Evolutionary conservation across 331 rosid species (phyloP), one percentile per base, ranked within the genome.

Genomic region (Malus hybrid): DNA sequence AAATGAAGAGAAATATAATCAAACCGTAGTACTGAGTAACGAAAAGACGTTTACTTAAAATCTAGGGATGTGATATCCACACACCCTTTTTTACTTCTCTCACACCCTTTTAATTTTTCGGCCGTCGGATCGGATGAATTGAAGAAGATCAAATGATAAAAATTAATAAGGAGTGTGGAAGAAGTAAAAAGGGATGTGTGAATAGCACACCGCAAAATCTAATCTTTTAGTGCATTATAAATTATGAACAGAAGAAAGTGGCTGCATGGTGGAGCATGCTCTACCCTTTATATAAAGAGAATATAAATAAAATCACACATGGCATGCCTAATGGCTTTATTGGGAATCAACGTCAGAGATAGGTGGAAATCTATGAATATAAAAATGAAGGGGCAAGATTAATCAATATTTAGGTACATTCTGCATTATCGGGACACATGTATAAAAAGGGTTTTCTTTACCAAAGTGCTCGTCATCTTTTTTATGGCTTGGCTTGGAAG

Each of bases 401-500:
- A 42, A 39, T 73, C 67, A 57, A 73, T 59, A 36, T 59, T 59
- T 34, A 34, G 54, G 6, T 60, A 42, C 68, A 73, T 42, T 27
- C 68, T 27, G 69, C 69, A 16, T 29, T 10, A 60, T 34, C 59
- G 44, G 42, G 69, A 57, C 77, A 39, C 28, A 36, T 22, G 76
- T 15, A 9, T 34, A 36, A 57, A 22, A 22, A 55, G 54, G 42
- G 8, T 20, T 55, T 13, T 61, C 33, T 20, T 9, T 55, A 55
- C 34, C 13, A 13, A 56, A 56, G 54, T 72, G 76, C 67, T 46
- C 24, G 13, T 57, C 76, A 56, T 73, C 56, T 15, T 73, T 36
- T 73, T 36, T 73, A 59, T 7, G 76, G 76, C 18, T 20, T 33
- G 76, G 76, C 76, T 72, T 12, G 76, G 76, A 44, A 44, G 50